Conservation (phyloP, 345 rosid species). For the Aurinia saxatilis region DNA sequence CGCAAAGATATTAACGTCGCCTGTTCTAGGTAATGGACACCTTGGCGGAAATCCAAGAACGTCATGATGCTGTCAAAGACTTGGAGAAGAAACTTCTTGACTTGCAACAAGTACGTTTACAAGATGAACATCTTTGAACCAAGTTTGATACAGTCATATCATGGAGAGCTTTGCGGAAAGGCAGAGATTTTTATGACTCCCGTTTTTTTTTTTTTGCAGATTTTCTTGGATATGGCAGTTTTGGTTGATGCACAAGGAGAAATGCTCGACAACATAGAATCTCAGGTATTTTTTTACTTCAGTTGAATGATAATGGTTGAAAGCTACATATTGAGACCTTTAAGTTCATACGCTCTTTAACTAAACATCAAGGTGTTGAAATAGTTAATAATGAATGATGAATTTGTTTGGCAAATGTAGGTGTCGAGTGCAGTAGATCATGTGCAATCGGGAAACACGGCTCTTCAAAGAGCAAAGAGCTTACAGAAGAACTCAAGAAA, state of each 20-base stretch:
- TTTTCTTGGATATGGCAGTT: conserved; percentile 91
- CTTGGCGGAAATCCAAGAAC: conserved; percentile 90
- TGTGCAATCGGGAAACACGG: conserved; percentile 77
- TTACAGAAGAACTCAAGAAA: conserved; percentile 79
- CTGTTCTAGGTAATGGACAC: conserved; percentile 64
- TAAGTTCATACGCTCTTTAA: background rate
- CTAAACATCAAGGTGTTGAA: background rate
- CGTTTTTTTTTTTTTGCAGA: conserved; percentile 29
- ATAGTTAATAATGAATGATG: background rate
- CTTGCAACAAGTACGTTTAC: conserved; percentile 62
- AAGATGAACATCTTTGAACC: background rate
- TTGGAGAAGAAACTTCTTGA: conserved; percentile 91
- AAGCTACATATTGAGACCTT: background rate
- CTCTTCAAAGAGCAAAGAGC: conserved; percentile 76
- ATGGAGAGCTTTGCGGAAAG: background rate
- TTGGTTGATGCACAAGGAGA: conserved; percentile 95
- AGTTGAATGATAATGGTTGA: background rate
- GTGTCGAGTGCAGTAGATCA: conserved; percentile 91
- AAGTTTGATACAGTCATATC: background rate
- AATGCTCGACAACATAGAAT: conserved; percentile 89
- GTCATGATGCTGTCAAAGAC: conserved; percentile 85
- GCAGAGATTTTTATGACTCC: background rate
- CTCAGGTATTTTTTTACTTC: conserved; percentile 44
- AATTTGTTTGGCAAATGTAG: conserved; percentile 22
- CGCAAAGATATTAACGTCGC: background rate